Conservation (phyloP, 1,284 basidiomycete species). For the Fomitopsis schrenkii region DNA sequence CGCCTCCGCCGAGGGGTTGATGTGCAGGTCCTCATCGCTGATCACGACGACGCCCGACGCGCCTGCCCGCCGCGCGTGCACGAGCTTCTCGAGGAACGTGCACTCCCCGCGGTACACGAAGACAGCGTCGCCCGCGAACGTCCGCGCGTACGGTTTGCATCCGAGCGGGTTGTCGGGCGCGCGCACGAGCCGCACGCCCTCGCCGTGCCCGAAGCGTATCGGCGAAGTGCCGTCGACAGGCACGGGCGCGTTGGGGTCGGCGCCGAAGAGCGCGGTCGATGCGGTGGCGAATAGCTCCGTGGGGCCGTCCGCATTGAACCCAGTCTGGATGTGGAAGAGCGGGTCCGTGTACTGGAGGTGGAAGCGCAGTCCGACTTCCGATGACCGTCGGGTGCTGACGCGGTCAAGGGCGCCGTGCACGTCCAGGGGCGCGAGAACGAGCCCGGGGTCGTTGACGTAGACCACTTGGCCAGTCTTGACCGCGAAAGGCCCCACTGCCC, state of each 20-base stretch:
- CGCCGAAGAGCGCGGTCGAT: constrained; percentile 70
- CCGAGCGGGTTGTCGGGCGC: constrained; percentile 53
- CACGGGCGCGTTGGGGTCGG: constrained; percentile 41
- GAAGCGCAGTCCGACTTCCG: constrained; percentile 56
- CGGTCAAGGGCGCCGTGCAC: constrained; percentile 23
- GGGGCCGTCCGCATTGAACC: constrained; percentile 28
- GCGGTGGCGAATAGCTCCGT: constrained; percentile 50
- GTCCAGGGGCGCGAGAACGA: constrained; percentile 37
- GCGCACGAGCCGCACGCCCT: constrained; percentile 48
- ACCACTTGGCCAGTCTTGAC: constrained; percentile 79
- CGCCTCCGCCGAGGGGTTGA: constrained; percentile 65
- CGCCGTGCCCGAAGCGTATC: constrained; percentile 42
- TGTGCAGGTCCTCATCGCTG: constrained; percentile 50
- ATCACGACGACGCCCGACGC: constrained; percentile 75
- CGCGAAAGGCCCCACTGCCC: constrained; percentile 75
- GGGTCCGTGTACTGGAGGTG: constrained; percentile 49
- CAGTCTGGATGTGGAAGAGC: constrained; percentile 33
- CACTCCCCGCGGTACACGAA: constrained; percentile 70
- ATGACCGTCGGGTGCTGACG: constrained; percentile 25
- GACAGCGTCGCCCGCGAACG: constrained; percentile 47
- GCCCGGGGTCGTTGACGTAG: constrained; percentile 71
- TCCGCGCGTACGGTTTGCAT: constrained; percentile 48
- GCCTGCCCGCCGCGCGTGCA: constrained; percentile 57
- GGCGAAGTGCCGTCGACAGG: constrained; percentile 19
- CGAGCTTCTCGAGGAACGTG: constrained; percentile 79